Base-by-base conservation (phyloP, 2,329 filamentous ascomycete genomes). In the Fusarium redolens region DNA sequence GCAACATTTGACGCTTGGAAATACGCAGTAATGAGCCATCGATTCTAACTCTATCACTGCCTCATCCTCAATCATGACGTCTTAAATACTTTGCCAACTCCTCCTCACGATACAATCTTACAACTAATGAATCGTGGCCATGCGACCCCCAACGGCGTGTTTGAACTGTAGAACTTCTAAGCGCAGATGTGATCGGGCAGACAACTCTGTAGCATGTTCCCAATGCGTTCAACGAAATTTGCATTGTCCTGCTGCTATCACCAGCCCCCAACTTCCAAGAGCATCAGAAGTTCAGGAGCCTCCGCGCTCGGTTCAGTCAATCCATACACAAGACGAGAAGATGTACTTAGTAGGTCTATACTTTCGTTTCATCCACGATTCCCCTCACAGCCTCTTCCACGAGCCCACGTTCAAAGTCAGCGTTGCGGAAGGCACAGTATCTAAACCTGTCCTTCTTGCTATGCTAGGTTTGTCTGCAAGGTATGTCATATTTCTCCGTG, bases 321-420 rank as follows among this genome's bases (percentile, higher is more conserved):
- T n/a, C n/a, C n/a, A n/a, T n/a, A n/a, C n/a, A n/a, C n/a, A n/a
- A n/a, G n/a, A n/a, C n/a, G n/a, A n/a, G n/a, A n/a, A n/a, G n/a
- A n/a, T n/a, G n/a, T n/a, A n/a, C n/a, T n/a, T n/a, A n/a, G 71
- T 77, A 3, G 63, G 73, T 35, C 51, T 77, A 1, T 77, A 77
- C 52, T 77, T 77, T 54, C 54, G 41, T 0, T 77, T 69, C 18
- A 74, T 77, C 0, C 75, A 77, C 22, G 60, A 77, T 11, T 73
- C 73, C 7, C 75, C 75, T n/a, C 75, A 77, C 30, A 77, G 68
- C 6, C 31, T 77, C 9, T 77, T 77, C 14, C 75, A 77, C 14
- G 68, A 71, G 9, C 22, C 73, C 3, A 69, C 65, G 0, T 77
- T 77, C 5, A 73, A 72, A 20, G 45, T 25, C 5, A 73, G 68